Evolutionary conservation across 768 basidiomycete species (phyloP).

Genomic region (Tricholoma matsutake): DNA sequence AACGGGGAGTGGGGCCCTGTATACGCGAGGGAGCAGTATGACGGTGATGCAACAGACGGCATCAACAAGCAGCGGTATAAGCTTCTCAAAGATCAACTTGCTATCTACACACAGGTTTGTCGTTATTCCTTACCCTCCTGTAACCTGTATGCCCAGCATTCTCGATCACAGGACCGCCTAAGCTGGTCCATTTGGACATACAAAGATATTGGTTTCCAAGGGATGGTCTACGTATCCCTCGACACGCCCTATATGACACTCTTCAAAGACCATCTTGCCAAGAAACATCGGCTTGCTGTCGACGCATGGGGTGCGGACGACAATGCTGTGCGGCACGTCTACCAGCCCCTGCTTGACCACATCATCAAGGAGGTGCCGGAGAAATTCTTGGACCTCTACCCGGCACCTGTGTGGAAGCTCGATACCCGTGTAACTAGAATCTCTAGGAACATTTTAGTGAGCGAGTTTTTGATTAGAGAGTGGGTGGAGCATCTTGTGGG

Average conservation of each 20-base stretch:
- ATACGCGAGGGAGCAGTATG: constrained; percentile 61
- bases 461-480: constrained; percentile 68
- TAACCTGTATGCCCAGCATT: constrained; percentile 25
- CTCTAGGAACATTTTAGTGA: constrained; percentile 63
- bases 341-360: constrained; percentile 63
- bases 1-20: constrained; percentile 89
- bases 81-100: constrained; percentile 71
- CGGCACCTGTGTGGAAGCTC: constrained; percentile 62
- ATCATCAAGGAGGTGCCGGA: constrained; percentile 53
- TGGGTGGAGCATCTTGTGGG: constrained; percentile 71
- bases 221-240: constrained; percentile 72
- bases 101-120: constrained; percentile 60
- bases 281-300: constrained; percentile 73
- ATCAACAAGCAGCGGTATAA: constrained; percentile 66
- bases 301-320: constrained; percentile 81
- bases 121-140: not conserved
- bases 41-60: constrained; percentile 54
- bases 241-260: constrained; percentile 71
- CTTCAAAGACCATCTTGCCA: constrained; percentile 65
- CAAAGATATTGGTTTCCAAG: constrained; percentile 86
- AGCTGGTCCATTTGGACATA: constrained; percentile 89
- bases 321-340: constrained; percentile 49
- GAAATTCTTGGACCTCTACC: constrained; percentile 55
- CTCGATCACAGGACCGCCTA: constrained; percentile 51
- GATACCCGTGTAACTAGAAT: constrained; percentile 52